phyloP scores from a whole-genome alignment of 495 filamentous ascomycete species.

The Halenospora varia region DNA sequence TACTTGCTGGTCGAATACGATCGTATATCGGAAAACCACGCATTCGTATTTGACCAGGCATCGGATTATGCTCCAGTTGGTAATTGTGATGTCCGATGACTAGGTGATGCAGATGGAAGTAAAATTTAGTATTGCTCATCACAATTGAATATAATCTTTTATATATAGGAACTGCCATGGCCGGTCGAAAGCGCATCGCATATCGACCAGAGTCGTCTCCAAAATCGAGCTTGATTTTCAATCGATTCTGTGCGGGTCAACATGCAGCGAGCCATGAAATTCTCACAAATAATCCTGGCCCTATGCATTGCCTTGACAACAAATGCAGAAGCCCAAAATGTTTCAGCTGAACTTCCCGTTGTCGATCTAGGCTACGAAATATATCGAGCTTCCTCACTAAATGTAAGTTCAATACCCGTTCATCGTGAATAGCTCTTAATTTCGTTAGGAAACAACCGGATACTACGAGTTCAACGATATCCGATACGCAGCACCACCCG shows the following conservation, averaged over 20 bases:
- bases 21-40: no score
- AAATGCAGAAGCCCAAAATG: not conserved
- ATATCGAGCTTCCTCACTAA: conserved; percentile 41
- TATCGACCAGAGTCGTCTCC: no score
- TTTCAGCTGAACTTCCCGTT: conserved; percentile 27
- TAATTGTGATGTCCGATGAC: no score
- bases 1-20: no score
- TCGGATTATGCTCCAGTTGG: no score
- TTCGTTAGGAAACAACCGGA: conserved; percentile 23
- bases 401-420: conserved; percentile 26
- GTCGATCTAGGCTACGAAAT: conserved; percentile 49
- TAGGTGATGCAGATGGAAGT: no score
- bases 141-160: no score
- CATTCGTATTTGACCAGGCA: no score
- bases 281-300: not conserved
- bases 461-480: conserved; percentile 55
- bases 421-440: not conserved
- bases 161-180: no score
- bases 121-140: no score
- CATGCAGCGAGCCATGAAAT: not conserved
- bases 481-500: conserved; percentile 52
- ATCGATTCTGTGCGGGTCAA: not conserved
- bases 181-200: no score
- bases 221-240: no score
- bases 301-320: not conserved